Conservation (phyloP, 805 yeast species). For the Pichia eremophila region DNA sequence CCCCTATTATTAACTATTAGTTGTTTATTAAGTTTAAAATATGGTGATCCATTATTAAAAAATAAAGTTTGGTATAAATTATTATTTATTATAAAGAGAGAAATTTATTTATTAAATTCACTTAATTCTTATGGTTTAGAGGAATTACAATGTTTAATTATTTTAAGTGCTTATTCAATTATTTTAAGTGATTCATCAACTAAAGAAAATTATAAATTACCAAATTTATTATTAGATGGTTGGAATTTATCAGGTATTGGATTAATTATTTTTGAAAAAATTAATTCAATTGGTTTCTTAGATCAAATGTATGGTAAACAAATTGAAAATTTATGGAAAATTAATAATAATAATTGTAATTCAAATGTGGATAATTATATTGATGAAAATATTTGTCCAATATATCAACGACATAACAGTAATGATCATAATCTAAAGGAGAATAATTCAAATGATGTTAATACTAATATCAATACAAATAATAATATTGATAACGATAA, state of each 20-base stretch:
- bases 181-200: slow-evolving; percentile 34
- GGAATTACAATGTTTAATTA: slow-evolving; percentile 58
- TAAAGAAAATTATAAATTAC: neutral
- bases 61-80: slow-evolving; percentile 34
- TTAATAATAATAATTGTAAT: neutral
- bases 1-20: slow-evolving; percentile 60
- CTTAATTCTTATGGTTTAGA: slow-evolving; percentile 39
- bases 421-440: no score
- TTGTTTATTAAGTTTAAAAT: slow-evolving; percentile 54
- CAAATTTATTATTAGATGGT: slow-evolving; percentile 39
- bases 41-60: slow-evolving; percentile 30
- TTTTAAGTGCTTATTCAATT: slow-evolving; percentile 55
- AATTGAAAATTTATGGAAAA: slow-evolving; percentile 9
- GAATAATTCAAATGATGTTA: no score
- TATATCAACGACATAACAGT: no score
- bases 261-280: slow-evolving; percentile 46
- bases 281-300: slow-evolving; percentile 37
- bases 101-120: slow-evolving; percentile 37
- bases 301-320: slow-evolving; percentile 18
- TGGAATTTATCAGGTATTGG: slow-evolving; percentile 65
- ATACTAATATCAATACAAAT: no score
- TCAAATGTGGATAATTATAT: neutral
- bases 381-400: no score
- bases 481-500: no score
- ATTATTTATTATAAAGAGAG: slow-evolving; percentile 38